A percentile compares a stretch with the other conserved stretches of the same genome.
These are phyloP conservation scores for Lathyrus aphaca DNA, from an alignment of 306 rosid species.

Conservation along the genomic window DNA sequence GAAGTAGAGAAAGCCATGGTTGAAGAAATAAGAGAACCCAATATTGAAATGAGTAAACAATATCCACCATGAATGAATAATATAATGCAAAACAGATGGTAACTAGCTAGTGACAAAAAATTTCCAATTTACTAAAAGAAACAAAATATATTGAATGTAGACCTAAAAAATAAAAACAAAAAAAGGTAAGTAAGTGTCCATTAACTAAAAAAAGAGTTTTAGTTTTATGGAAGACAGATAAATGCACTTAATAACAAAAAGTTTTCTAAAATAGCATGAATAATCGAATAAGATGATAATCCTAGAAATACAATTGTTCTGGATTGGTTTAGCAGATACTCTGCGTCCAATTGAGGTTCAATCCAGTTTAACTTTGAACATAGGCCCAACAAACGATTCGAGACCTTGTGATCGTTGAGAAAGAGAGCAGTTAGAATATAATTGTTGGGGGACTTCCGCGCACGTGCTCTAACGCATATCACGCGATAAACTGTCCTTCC, in stretches of 20 bases:
- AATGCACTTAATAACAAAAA: conserved; percentile 35
- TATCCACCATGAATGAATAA: conserved; percentile 34
- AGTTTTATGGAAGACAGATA: conserved; percentile 44
- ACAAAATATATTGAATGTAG: conserved; percentile 6
- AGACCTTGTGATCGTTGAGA: no score
- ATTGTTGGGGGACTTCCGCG: no score
- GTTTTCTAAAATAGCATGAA: neutral
- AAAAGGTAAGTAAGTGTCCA: neutral
- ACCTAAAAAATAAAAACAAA: neutral
- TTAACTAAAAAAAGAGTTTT: conserved; percentile 35
- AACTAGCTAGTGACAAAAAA: neutral
- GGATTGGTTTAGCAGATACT: no score
- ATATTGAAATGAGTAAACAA: neutral
- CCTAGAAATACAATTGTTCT: no score
- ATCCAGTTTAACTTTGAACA: no score
- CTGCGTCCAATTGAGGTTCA: no score
- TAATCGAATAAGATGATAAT: no score
- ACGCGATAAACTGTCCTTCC: no score
- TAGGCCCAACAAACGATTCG: no score
- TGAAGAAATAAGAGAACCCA: conserved; percentile 38
- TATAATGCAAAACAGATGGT: conserved; percentile 10
- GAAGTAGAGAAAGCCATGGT: conserved; percentile 63
- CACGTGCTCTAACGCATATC: no score
- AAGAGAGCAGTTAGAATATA: no score
- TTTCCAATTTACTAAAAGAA: conserved; percentile 32